A percentile compares a stretch with the other conserved stretches of the same genome.
phyloP scores from a whole-genome alignment of 2,329 filamentous ascomycete genomes.

The Fusarium sublunatum region DNA sequence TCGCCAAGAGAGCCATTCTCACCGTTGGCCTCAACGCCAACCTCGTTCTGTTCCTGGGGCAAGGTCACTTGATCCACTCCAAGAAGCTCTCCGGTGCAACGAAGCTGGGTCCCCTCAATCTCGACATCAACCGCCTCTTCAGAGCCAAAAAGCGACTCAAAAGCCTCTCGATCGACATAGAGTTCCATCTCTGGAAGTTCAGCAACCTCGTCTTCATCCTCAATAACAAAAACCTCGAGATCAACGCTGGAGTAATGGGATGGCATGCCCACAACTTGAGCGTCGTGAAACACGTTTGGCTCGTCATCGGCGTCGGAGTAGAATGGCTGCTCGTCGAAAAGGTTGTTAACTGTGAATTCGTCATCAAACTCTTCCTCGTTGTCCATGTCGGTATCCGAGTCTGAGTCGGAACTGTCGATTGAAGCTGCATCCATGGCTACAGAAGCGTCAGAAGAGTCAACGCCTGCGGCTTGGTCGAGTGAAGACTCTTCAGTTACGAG shows the following conservation, averaged over 20 bases:
- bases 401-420: conserved; percentile 5
- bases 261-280: conserved; percentile 36
- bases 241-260: conserved; percentile 32
- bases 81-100: conserved; percentile 35
- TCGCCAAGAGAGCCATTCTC: background rate
- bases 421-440: background rate
- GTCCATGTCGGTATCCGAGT: conserved; percentile 10
- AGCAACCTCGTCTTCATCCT: conserved; percentile 42
- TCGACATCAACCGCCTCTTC: conserved; percentile 46
- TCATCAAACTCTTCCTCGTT: conserved; percentile 7
- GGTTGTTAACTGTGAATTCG: conserved; percentile 36
- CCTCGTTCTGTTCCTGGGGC: background rate
- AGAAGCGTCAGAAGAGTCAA: background rate
- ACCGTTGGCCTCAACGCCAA: background rate
- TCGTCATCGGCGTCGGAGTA: conserved; percentile 35
- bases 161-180: conserved; percentile 45
- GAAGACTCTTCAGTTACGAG: background rate
- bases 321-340: conserved; percentile 30
- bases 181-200: conserved; percentile 49
- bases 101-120: conserved; percentile 37
- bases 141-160: conserved; percentile 39
- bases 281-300: conserved; percentile 46
- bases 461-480: background rate
- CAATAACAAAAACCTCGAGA: conserved; percentile 47
- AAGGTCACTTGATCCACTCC: conserved; percentile 17